Percentiles rank a stretch among this genome's conserved stretches.
Evolutionary conservation across 208 protist species (phyloP).

Genomic region (Acanthamoeba healyi): DNA sequence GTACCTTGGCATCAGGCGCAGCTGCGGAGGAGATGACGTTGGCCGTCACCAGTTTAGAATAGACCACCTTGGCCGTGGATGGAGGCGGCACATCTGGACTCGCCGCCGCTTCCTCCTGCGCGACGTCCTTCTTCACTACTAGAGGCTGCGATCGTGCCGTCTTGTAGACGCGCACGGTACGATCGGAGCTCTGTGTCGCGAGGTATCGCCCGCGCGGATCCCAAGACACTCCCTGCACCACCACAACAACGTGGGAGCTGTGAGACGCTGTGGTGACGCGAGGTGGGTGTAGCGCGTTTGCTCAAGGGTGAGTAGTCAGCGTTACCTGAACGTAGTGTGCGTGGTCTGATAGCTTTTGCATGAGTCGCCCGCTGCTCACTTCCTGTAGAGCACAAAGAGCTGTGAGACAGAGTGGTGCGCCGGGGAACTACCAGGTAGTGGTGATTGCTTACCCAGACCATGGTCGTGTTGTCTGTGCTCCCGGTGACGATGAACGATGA

Average conservation of each 20-base stretch:
- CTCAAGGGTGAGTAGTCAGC: too few species aligned
- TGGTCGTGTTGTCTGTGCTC: constrained; percentile 37
- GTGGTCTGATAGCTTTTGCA: constrained; percentile 54
- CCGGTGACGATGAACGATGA: constrained; percentile 12
- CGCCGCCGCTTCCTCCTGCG: not conserved
- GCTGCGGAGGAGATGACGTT: constrained; percentile 10
- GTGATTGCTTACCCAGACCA: constrained; percentile 58
- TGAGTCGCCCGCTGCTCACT: not conserved
- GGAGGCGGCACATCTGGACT: not conserved
- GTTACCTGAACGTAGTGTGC: constrained; percentile 58
- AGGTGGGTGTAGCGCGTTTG: too few species aligned
- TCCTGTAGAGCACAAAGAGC: too few species aligned
- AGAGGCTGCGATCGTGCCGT: constrained; percentile 21
- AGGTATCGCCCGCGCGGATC: constrained; percentile 30
- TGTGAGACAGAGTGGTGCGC: too few species aligned
- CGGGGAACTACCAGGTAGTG: too few species aligned
- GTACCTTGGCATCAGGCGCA: not conserved
- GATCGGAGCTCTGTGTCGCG: constrained; percentile 61
- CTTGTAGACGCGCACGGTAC: constrained; percentile 53
- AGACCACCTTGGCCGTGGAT: not conserved
- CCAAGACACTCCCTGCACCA: constrained; percentile 33
- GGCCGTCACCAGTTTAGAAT: constrained; percentile 35
- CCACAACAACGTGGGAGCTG: too few species aligned
- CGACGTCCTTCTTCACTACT: not conserved
- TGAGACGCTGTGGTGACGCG: too few species aligned